Percentiles rank a stretch among this genome's conserved stretches.
Evolutionary conservation across 2,329 filamentous ascomycete species (phyloP).

Genomic region (Beauveria sp.): DNA sequence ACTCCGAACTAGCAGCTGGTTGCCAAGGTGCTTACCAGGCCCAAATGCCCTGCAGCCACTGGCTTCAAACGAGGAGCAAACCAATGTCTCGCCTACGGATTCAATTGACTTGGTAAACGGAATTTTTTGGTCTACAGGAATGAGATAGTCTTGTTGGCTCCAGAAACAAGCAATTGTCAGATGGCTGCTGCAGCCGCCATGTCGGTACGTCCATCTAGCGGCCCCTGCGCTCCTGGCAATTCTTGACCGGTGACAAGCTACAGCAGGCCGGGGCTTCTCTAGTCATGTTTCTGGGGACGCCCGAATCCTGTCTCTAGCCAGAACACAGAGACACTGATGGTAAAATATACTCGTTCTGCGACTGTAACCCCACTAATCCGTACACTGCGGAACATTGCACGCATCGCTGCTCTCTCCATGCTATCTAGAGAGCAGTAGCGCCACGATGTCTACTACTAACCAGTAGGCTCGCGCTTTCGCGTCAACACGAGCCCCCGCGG

Average conservation of each 20-base stretch:
- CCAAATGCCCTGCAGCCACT: not conserved
- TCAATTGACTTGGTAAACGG: not conserved
- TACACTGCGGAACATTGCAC: not conserved
- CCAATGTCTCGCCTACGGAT: not conserved
- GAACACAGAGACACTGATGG: not conserved
- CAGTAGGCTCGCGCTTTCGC: conserved; percentile 1
- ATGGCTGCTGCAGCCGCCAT: not conserved
- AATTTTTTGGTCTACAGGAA: too few relatives aligned
- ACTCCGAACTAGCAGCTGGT: not conserved
- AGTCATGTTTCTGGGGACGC: too few relatives aligned
- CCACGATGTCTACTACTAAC: not conserved
- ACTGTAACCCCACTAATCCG: not conserved
- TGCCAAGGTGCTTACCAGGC: too few relatives aligned
- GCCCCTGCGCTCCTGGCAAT: not conserved
- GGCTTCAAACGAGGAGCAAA: not conserved
- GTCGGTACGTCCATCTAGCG: not conserved
- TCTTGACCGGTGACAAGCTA: conserved; percentile 10
- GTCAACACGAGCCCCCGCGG: not conserved
- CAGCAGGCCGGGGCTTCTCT: not conserved
- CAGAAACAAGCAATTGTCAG: not conserved
- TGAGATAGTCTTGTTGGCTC: not conserved
- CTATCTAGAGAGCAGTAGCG: not conserved
- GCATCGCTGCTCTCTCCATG: not conserved
- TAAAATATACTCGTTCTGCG: not conserved
- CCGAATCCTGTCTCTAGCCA: not conserved